Base-by-base conservation (phyloP, 2,329 filamentous ascomycete species). In the Cordyceps fumosorosea region DNA sequence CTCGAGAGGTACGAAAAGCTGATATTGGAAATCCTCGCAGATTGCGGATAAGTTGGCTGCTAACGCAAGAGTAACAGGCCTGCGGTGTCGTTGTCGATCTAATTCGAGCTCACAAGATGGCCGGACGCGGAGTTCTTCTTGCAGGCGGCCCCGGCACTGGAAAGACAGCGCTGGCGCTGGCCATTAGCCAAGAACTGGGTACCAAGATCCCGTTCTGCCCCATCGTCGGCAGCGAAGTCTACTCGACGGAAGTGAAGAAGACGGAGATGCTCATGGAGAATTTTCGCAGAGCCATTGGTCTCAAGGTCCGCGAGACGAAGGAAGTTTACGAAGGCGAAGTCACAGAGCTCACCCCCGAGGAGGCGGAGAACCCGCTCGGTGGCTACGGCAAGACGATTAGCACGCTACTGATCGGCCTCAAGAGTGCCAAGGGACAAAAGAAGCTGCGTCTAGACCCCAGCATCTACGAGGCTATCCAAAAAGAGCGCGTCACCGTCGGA, bases 321-420 rank as follows among this genome's bases (percentile, higher is more conserved):
- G 95, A 99, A 78, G 93, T 99, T 63, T 99, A 98, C 78, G 95
- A 99, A 79, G 95, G 95, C 73, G 95, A 99, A 78, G 95, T 99
- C 62, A 97, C 91, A 67, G 95, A 99, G 77, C 86, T 99, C 68
- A 96, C 93, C 37, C 95, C 95, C 45, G 95, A 99, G 78, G 95
- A 99, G 82, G 90, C 93, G 5, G 95, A 98, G 80, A 99, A 99
- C 76, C 95, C 95, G 29, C 83, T 99, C 50, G 95, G 95, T 64
- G 93, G 92, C 69, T 99, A 98, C 75, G 95, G 95, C 68, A 92
- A 96, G 81, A 99, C 95, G 32, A 98, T 99, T 75, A 95, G 91
- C 75, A 96, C 96, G 68, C 83, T 99, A 61, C 82, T 98, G 71
- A 95, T 99, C 72, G 93, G 92, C 12, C 79, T 99, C 69, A 96